These are phyloP conservation scores for Ramalina intermedia DNA, from an alignment of 495 filamentous ascomycete species.

Conservation along the genomic window DNA sequence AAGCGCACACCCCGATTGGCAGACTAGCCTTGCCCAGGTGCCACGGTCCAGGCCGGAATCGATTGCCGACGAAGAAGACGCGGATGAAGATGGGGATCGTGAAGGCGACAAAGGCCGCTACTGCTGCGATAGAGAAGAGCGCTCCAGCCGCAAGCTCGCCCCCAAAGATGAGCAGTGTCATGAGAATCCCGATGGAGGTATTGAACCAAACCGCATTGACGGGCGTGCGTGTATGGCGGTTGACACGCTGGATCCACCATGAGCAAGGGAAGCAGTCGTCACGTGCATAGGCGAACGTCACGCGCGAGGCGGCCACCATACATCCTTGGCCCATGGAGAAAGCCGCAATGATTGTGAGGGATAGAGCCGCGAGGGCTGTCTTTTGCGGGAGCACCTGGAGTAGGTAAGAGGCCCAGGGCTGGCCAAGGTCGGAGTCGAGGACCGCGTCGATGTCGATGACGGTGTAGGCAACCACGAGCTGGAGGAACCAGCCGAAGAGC, in stretches of 20 bases:
- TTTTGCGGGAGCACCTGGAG: conserved; percentile 54
- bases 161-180: conserved; percentile 56
- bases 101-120: conserved; percentile 62
- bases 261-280: conserved; percentile 65
- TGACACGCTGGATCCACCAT: conserved; percentile 49
- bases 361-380: conserved; percentile 49
- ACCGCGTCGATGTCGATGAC: conserved; percentile 50
- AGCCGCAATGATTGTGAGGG: conserved; percentile 58
- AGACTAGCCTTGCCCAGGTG: conserved; percentile 50
- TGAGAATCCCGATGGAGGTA: conserved; percentile 43
- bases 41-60: conserved; percentile 62
- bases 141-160: conserved; percentile 53
- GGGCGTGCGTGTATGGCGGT: conserved; percentile 50
- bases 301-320: conserved; percentile 67
- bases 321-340: conserved; percentile 76
- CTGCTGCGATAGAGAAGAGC: conserved; percentile 63
- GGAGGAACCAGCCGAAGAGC: conserved; percentile 58
- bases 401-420: conserved; percentile 65
- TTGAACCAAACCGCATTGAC: conserved; percentile 74
- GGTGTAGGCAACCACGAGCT: conserved; percentile 70
- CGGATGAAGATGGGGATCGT: conserved; percentile 61
- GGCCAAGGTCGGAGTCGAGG: conserved; percentile 49
- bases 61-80: conserved; percentile 56
- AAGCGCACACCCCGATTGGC: conserved; percentile 46
- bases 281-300: conserved; percentile 68